Base-by-base conservation (phyloP, 345 rosid genomes). In the Aquilaria sinensis region DNA sequence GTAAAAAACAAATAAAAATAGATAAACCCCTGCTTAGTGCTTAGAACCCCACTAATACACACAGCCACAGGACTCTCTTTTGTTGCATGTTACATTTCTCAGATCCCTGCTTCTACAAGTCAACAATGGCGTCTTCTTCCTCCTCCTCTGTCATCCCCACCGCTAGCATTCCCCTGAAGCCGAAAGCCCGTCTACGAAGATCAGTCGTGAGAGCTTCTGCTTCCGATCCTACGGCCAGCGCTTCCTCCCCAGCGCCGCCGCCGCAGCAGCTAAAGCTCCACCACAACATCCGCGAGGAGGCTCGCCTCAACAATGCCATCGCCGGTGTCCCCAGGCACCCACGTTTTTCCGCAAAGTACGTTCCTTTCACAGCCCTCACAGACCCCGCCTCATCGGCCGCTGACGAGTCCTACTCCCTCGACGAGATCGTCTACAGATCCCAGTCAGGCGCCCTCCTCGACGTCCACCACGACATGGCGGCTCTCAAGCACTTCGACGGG, bases 331-430 rank as follows among this genome's bases (percentile, higher is more conserved):
- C 34, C 62, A 16, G 57, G 71, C 47, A 53, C 62, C 70, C 78
- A 29, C 76, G 71, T 43, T 74, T 83, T 61, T 69, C 87, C 50
- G 87, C 90, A 10, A 80, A 78, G 61, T 85, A 82, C 67, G 83
- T 85, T 1, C 90, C 87, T 1, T 85, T 85, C 75, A 71, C 74
- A 56, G 71, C 85, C 12, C 61, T 72, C 11, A 2, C 74, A 2
- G 61, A 64, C 41, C 64, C 76, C 29, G 3, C 43, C 43, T 57
- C 49, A 10, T 56, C 68, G 0, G 43, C 56, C 51, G 48, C 74
- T 10, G 11, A 58, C 0, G 85, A 78, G 51, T 78, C 64, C 52
- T 75, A 81, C 62, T 81, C 85, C 9, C 82, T 81, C 12, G 82
- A 81, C 56, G 85, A 81, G 76, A 66, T 81, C 69, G 77, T 81